Conservation (phyloP, 2,329 filamentous ascomycete species). For the Eutypella sp. region DNA sequence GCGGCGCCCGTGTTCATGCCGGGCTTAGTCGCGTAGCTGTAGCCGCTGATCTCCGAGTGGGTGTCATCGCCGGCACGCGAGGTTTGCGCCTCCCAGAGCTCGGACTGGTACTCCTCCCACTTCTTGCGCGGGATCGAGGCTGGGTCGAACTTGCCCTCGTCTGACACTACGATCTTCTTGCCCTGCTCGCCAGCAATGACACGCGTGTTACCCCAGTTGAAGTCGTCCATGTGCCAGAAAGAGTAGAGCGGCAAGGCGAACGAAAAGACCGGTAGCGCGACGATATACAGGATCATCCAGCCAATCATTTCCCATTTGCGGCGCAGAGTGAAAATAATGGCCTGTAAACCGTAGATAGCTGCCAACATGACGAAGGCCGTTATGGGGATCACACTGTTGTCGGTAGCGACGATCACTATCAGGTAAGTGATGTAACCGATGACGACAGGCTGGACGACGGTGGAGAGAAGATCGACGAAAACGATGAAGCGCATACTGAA, state of each 20-base stretch:
- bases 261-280: slow-evolving; percentile 87
- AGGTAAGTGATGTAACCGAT: slow-evolving; percentile 87
- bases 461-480: slow-evolving; percentile 88
- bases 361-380: slow-evolving; percentile 87
- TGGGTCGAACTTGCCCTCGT: slow-evolving; percentile 97
- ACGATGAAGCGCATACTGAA: slow-evolving; percentile 99
- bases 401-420: slow-evolving; percentile 64
- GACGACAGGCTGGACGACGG: slow-evolving; percentile 85
- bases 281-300: slow-evolving; percentile 95
- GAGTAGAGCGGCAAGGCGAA: slow-evolving; percentile 87
- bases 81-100: slow-evolving; percentile 93
- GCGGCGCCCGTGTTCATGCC: slow-evolving; percentile 50
- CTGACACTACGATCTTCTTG: slow-evolving; percentile 85
- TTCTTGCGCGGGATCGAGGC: slow-evolving; percentile 90
- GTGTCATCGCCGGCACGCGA: slow-evolving; percentile 76
- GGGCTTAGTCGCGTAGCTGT: slow-evolving; percentile 88
- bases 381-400: slow-evolving; percentile 64
- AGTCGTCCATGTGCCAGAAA: slow-evolving; percentile 99
- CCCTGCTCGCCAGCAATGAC: slow-evolving; percentile 92
- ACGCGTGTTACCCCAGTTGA: slow-evolving; percentile 98
- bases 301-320: slow-evolving; percentile 99
- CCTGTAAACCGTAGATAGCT: slow-evolving; percentile 96
- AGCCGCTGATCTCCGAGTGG: slow-evolving; percentile 84
- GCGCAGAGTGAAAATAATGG: slow-evolving; percentile 86
- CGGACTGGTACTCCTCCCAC: slow-evolving; percentile 98